These are phyloP conservation scores for Yarrowia sp. DNA, from an alignment of 805 yeast species.

Conservation along the genomic window DNA sequence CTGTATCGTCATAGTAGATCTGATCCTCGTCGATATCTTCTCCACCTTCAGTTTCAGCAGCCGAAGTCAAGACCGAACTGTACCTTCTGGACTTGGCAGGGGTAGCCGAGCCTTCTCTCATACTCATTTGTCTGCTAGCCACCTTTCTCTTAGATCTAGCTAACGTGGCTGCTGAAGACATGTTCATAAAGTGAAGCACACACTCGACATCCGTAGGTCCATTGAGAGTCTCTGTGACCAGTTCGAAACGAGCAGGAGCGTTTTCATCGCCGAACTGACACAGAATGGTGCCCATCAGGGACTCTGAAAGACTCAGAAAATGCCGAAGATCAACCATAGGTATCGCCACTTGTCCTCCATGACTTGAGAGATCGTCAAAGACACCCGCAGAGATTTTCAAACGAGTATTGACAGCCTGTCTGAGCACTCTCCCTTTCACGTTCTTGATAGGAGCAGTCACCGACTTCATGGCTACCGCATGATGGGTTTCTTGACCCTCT, in stretches of 20 bases:
- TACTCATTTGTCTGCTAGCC: background rate
- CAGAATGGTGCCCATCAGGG: slow-evolving; percentile 1
- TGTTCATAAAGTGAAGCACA: slow-evolving; percentile 24
- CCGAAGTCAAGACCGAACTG: background rate
- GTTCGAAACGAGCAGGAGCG: slow-evolving; percentile 19
- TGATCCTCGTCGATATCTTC: background rate
- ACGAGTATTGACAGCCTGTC: slow-evolving; percentile 7
- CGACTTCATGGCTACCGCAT: slow-evolving; percentile 21
- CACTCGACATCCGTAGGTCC: slow-evolving; percentile 23
- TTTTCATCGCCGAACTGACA: slow-evolving; percentile 32
- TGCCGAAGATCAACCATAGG: slow-evolving; percentile 17
- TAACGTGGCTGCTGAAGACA: slow-evolving; percentile 12
- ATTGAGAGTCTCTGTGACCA: slow-evolving; percentile 9
- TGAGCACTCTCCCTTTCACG: background rate
- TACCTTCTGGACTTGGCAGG: background rate
- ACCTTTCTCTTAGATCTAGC: slow-evolving; percentile 4
- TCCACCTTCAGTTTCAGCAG: background rate
- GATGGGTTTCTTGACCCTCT: background rate
- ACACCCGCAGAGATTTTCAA: slow-evolving; percentile 6
- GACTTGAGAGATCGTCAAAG: slow-evolving; percentile 2
- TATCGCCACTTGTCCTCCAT: slow-evolving; percentile 20
- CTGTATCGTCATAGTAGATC: slow-evolving; percentile 10
- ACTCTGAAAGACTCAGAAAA: slow-evolving; percentile 22
- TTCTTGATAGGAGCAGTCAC: slow-evolving; percentile 24
- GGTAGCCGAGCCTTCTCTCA: background rate